A percentile compares a stretch with the other conserved stretches of the same genome.
These are phyloP conservation scores for Vitis cinerea DNA, from an alignment of 164 flowering plant species.

Conservation along the genomic window DNA sequence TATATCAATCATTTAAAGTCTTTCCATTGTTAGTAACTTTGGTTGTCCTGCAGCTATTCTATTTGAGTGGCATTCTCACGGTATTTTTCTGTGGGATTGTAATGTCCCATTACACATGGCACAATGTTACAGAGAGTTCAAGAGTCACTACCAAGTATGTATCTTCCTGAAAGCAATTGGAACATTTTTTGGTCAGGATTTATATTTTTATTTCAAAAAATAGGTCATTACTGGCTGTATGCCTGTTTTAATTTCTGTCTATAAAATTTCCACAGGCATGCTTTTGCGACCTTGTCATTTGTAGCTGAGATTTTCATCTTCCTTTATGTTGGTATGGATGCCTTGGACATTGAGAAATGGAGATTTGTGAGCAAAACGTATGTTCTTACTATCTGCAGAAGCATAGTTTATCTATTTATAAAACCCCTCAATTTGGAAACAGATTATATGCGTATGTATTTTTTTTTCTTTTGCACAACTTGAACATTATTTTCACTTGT, in stretches of 20 bases:
- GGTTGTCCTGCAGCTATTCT: conserved; percentile 55
- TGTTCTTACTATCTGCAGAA: neutral
- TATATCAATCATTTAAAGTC: neutral
- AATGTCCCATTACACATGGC: conserved; percentile 87
- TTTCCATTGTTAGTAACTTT: conserved; percentile 1
- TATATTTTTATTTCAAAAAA: neutral
- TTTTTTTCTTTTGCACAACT: neutral
- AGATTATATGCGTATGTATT: too few species aligned
- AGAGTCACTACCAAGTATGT: conserved; percentile 60
- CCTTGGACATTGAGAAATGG: conserved; percentile 91
- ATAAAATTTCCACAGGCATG: conserved; percentile 51
- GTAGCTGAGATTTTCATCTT: conserved; percentile 81
- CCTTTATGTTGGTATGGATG: conserved; percentile 94
- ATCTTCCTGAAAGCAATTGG: neutral
- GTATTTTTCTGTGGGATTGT: conserved; percentile 75
- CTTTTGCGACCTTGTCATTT: conserved; percentile 85
- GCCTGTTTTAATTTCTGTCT: neutral
- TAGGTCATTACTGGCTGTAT: neutral
- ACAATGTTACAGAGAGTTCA: conserved; percentile 68
- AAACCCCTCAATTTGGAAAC: too few species aligned
- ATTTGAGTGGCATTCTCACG: conserved; percentile 66
- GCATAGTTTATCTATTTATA: neutral
- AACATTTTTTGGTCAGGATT: neutral
- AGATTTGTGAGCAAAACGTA: conserved; percentile 57
- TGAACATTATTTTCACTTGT: neutral